These are phyloP conservation scores for Ceratocystis cacaofunesta DNA, from an alignment of 2,329 filamentous ascomycete genomes.

Conservation along the genomic window DNA sequence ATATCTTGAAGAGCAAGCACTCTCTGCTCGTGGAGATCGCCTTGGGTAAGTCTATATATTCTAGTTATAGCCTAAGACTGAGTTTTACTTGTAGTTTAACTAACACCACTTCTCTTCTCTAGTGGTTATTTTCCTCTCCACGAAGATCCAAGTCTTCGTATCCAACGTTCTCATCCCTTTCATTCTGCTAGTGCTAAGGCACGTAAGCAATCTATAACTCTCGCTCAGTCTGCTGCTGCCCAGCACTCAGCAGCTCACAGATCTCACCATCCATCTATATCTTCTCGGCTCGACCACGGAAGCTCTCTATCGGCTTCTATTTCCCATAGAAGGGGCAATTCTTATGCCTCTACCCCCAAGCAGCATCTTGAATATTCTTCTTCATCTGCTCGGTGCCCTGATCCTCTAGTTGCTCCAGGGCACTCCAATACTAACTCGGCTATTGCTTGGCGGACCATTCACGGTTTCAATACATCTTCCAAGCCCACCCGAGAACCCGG, in stretches of 20 bases:
- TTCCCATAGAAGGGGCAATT: not conserved
- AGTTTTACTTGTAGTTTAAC: not conserved
- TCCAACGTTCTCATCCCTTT: slow-evolving; percentile 39
- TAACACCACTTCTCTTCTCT: slow-evolving; percentile 9
- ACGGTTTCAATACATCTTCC: slow-evolving; percentile 8
- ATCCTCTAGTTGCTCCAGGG: not conserved
- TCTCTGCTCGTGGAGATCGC: slow-evolving; percentile 44
- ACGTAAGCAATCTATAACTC: slow-evolving; percentile 14
- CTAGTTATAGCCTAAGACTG: not conserved
- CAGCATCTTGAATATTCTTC: slow-evolving; percentile 1
- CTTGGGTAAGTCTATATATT: slow-evolving; percentile 35
- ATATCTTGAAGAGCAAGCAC: slow-evolving; percentile 25
- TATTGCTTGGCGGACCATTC: slow-evolving; percentile 14
- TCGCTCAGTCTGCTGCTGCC: slow-evolving; percentile 12
- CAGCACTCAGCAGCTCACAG: slow-evolving; percentile 1
- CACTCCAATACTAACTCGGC: not conserved
- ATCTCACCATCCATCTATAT: not conserved
- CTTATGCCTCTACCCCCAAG: not conserved
- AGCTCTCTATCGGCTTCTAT: slow-evolving; percentile 5
- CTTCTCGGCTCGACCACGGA: slow-evolving; percentile 3
- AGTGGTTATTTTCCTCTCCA: slow-evolving; percentile 48
- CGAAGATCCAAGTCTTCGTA: slow-evolving; percentile 35
- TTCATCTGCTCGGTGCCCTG: not conserved
- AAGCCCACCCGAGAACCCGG: not conserved
- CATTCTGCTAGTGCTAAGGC: slow-evolving; percentile 20